Evolutionary conservation across 73 alveolate genomes (phyloP), one percentile per base, ranked within the genome.

Genomic region (Durusdinium trenchii): DNA sequence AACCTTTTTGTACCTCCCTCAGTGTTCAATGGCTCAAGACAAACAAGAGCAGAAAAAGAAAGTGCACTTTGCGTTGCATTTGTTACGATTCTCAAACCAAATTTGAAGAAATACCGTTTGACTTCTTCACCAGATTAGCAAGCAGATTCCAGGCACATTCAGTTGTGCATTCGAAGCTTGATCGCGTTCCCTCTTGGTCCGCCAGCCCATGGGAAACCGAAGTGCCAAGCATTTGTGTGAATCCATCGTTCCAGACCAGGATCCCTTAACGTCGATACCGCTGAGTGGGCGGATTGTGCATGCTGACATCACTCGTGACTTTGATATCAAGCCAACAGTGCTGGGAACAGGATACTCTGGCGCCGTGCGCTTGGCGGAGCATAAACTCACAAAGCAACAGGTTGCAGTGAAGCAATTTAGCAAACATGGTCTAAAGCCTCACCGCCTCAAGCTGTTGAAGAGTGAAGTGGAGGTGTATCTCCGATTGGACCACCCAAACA

Each of bases 301-400:
- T n/a, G 86, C 71, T 14, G 90, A 92, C 32, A 92, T 92, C 71
- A 48, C 57, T n/a, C 76, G 86, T 46, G 91, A 92, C 54, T 92
- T 64, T 52, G 98, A 92, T n/a, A 64, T 92, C 79, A 54, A 69
- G 48, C 54, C 85, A 40, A n/a, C 46, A 61, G 98, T 69, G 57
- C 47, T 92, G 46, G 98, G 98, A 23, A 92, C 98, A 6, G 98
- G 98, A 46, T 92, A 64, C 46, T 92, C 98, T 35, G 98, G 98
- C 35, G 89, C 98, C 18, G 98, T 92, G 69, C 62, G 61, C 35
- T 40, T 92, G 35, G 98, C 98, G 2, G 90, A 71, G 38, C 79
- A 92, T 81, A 73, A 73, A 43, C 42, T 40, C 60, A 46, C 98
- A 0, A 73, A 42, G 20, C 89, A 78, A n/a, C 89, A 64, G 64